Percentiles rank a stretch among this genome's conserved stretches.
These are phyloP conservation scores for Candida insectorum DNA, from an alignment of 805 yeast genomes.

Conservation along the genomic window DNA sequence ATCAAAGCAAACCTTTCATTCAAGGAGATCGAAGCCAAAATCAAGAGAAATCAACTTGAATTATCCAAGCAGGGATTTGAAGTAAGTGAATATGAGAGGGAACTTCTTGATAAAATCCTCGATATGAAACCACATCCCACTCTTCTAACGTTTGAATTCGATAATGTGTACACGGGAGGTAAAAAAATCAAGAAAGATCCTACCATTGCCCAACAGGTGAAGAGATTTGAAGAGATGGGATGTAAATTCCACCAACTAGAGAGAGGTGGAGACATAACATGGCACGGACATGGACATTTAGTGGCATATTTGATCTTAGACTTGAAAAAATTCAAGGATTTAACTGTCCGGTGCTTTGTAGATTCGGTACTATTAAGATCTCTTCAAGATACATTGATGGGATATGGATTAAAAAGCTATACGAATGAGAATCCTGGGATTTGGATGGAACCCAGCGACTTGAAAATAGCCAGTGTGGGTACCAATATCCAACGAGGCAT, in stretches of 20 bases:
- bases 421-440: constrained; percentile 81
- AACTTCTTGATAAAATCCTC: constrained; percentile 34
- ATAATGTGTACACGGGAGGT: constrained; percentile 89
- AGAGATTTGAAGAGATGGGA: constrained; percentile 29
- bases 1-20: constrained; percentile 55
- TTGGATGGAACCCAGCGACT: constrained; percentile 56
- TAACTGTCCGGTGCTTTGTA: constrained; percentile 65
- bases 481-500: constrained; percentile 79
- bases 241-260: constrained; percentile 72
- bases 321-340: constrained; percentile 52
- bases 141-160: constrained; percentile 77
- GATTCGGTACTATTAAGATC: constrained; percentile 56
- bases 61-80: constrained; percentile 37
- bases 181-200: constrained; percentile 65
- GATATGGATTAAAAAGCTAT: constrained; percentile 42
- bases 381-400: constrained; percentile 46
- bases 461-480: constrained; percentile 86
- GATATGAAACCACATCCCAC: constrained; percentile 58
- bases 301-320: constrained; percentile 76
- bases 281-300: constrained; percentile 94
- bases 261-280: constrained; percentile 95
- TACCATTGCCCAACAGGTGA: constrained; percentile 24
- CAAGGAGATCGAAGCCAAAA: constrained; percentile 51
- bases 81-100: constrained; percentile 47
- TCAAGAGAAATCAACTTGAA: constrained; percentile 36